These are phyloP conservation scores for Lipomyces starkeyi DNA, from an alignment of 805 yeast genomes.

Conservation along the genomic window DNA sequence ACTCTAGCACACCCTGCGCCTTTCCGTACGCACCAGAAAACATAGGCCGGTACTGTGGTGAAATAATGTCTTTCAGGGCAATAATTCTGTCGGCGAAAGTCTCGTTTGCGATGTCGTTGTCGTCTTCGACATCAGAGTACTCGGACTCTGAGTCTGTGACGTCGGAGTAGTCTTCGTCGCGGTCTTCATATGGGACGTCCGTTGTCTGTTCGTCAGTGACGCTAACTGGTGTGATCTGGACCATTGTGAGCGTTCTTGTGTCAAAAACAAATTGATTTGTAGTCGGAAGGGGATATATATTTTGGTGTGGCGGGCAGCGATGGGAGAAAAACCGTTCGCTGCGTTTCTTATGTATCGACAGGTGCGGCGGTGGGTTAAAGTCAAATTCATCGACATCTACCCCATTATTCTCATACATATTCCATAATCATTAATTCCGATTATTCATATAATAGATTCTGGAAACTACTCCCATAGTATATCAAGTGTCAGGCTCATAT, in stretches of 20 bases:
- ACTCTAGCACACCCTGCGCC: slow-evolving; percentile 51
- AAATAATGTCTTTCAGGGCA: slow-evolving; percentile 89
- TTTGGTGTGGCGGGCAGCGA: slow-evolving; percentile 4
- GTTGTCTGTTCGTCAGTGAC: slow-evolving; percentile 27
- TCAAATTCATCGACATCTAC: not conserved
- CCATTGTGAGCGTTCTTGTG: slow-evolving; percentile 20
- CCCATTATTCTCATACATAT: not conserved
- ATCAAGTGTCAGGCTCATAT: too few relatives aligned
- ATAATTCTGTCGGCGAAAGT: slow-evolving; percentile 82
- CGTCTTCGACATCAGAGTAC: slow-evolving; percentile 55
- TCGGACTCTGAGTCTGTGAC: slow-evolving; percentile 20
- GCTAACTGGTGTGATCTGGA: slow-evolving; percentile 33
- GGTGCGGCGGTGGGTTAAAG: not conserved
- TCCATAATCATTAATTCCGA: too few relatives aligned
- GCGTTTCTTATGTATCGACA: not conserved
- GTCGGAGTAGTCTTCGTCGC: slow-evolving; percentile 36
- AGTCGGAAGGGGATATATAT: not conserved
- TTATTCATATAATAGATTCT: too few relatives aligned
- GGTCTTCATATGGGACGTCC: slow-evolving; percentile 27
- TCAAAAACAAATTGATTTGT: not conserved
- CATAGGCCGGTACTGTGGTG: slow-evolving; percentile 79
- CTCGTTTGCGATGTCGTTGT: slow-evolving; percentile 79
- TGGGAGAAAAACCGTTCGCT: not conserved
- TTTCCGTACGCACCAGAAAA: slow-evolving; percentile 47
- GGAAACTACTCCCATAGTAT: too few relatives aligned